Evolutionary conservation across 164 flowering plant genomes (phyloP).

Genomic region (Magnolia sinica): DNA sequence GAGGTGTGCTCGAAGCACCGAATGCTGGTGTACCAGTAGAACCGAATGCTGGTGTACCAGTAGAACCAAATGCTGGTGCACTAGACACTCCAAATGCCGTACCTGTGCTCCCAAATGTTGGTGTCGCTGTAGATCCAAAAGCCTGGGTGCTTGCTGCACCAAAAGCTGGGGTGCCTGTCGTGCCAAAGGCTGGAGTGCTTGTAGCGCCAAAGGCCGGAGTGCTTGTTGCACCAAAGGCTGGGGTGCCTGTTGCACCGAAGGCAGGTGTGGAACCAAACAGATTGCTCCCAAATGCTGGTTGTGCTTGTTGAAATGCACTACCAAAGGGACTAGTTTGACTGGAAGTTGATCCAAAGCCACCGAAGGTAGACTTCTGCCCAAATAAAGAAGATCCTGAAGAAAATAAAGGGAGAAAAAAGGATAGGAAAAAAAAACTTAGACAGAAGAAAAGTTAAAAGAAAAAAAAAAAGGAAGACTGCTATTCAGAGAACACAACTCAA

Average conservation of each 20-base stretch:
- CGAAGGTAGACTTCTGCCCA: slow-evolving; percentile 80
- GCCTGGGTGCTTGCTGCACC: neutral
- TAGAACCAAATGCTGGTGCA: neutral
- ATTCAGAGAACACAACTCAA: neutral
- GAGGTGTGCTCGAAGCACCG: neutral
- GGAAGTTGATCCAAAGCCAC: slow-evolving; percentile 72
- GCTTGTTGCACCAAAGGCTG: neutral
- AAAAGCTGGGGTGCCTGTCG: slow-evolving; percentile 4
- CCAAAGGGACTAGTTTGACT: slow-evolving; percentile 80
- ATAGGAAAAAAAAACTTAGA: neutral
- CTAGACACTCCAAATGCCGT: neutral
- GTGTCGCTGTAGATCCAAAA: neutral
- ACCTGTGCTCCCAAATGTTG: slow-evolving; percentile 2
- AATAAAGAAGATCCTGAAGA: slow-evolving; percentile 38
- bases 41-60: neutral
- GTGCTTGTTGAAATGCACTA: slow-evolving; percentile 64
- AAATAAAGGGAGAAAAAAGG: neutral
- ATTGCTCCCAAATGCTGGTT: slow-evolving; percentile 70
- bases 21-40: neutral
- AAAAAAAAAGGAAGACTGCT: neutral
- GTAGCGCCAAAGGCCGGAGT: slow-evolving; percentile 2
- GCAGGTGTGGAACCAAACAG: slow-evolving; percentile 56
- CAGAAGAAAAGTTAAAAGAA: neutral
- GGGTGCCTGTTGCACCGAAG: slow-evolving; percentile 23
- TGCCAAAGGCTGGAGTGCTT: slow-evolving; percentile 62